These are phyloP conservation scores for Dillenia turbinata DNA, from an alignment of 164 flowering plant genomes.

Conservation along the genomic window DNA sequence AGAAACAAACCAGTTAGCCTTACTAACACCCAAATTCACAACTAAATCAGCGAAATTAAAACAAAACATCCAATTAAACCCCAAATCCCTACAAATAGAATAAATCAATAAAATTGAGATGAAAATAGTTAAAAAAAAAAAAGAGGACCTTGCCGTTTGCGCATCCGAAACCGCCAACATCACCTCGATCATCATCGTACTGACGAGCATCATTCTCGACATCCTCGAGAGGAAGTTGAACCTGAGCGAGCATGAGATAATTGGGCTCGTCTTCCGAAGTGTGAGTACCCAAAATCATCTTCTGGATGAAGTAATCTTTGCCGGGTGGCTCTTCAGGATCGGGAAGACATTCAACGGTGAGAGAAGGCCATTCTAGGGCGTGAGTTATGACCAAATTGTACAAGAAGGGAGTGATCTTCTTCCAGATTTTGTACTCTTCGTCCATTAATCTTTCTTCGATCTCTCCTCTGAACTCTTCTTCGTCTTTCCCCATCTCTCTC, in stretches of 20 bases:
- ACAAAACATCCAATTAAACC: too few species aligned
- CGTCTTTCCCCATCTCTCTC: conserved; percentile 65
- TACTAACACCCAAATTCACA: neutral
- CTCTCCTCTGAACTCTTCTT: conserved; percentile 84
- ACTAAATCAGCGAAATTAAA: neutral
- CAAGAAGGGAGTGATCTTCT: conserved; percentile 91
- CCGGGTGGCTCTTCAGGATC: conserved; percentile 87
- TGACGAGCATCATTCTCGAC: conserved; percentile 86
- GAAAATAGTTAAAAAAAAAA: too few species aligned
- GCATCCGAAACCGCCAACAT: conserved; percentile 84
- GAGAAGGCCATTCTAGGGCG: conserved; percentile 97
- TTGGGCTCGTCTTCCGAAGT: conserved; percentile 96
- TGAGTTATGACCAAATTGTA: conserved; percentile 95
- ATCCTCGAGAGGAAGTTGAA: conserved; percentile 87
- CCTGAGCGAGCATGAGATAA: conserved; percentile 91
- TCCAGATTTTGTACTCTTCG: conserved; percentile 99
- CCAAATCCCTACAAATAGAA: neutral
- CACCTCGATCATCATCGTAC: conserved; percentile 72
- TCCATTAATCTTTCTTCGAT: conserved; percentile 84
- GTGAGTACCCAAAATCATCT: conserved; percentile 90
- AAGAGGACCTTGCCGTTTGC: conserved; percentile 75
- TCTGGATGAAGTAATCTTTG: conserved; percentile 89
- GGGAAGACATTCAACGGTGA: conserved; percentile 97
- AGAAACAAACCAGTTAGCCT: neutral
- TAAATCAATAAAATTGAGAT: neutral